A percentile compares a stretch with the other conserved stretches of the same genome.
Conservation (phyloP, 768 basidiomycete genomes). For the Boletus speciosus region DNA sequence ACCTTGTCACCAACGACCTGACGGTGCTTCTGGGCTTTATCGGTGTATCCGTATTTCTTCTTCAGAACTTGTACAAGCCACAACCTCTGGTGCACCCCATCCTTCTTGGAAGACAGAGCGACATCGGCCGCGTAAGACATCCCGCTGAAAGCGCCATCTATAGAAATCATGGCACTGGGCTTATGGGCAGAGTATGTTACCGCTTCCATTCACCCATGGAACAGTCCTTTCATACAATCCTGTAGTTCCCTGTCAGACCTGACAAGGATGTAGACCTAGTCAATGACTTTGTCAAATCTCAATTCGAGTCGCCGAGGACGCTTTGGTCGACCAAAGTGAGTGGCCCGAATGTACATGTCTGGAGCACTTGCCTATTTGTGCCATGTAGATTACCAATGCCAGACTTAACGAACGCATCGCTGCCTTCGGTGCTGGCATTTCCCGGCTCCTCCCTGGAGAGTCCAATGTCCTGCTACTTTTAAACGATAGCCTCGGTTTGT, state of each 20-base stretch:
- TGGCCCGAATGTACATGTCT: neutral
- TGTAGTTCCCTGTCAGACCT: conserved; percentile 71
- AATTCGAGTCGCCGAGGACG: conserved; percentile 63
- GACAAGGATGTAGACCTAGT: conserved; percentile 67
- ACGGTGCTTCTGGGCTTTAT: conserved; percentile 75
- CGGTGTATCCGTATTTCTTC: conserved; percentile 69
- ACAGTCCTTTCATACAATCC: neutral
- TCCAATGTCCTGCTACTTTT: conserved; percentile 73
- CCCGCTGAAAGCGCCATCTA: conserved; percentile 83
- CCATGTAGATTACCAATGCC: conserved; percentile 67
- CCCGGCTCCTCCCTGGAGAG: conserved; percentile 51
- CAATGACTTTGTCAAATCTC: conserved; percentile 62
- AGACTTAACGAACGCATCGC: conserved; percentile 66
- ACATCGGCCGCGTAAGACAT: conserved; percentile 78
- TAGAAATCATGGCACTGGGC: conserved; percentile 84
- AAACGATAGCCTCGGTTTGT: conserved; percentile 72
- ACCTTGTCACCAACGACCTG: conserved; percentile 72
- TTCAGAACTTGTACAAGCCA: conserved; percentile 76
- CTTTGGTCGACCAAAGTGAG: conserved; percentile 77
- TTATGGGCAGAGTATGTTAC: conserved; percentile 68
- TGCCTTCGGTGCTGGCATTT: conserved; percentile 70
- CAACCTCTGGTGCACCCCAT: conserved; percentile 92
- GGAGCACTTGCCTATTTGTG: neutral
- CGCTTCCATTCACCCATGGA: conserved; percentile 1
- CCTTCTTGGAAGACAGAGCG: conserved; percentile 87